Base-by-base conservation (phyloP, 495 filamentous ascomycete species). In the Aspergillus affinis region DNA sequence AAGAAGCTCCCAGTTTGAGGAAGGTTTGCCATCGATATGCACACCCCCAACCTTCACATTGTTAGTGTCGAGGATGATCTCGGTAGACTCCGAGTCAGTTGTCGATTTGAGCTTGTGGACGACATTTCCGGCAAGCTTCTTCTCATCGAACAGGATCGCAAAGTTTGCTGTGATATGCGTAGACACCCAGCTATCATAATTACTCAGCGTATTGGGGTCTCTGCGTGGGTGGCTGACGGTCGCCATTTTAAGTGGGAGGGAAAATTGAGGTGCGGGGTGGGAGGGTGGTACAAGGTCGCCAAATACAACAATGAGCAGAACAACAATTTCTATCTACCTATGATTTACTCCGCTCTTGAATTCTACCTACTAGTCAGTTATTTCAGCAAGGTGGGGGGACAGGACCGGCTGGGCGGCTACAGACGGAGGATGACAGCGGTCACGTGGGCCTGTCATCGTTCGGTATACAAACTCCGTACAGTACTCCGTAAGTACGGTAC, bases 191-290 rank as follows among this genome's bases (percentile, higher is more conserved):
- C 86, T 84, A 71, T 89, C 84, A 75, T 97, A 95, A 75, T 98
- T 98, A 68, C 90, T 89, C 18, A 94, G 78, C 26, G 93, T 96
- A 69, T 93, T 96, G 15, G 93, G 93, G 73, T 98, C 93, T 65
- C 89, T 84, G 58, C 74, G 66, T n/a, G 81, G 66, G 32, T 81
- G 75, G 75, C 84, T 87, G 52, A 68, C 78, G 54, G 73, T 77
- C 53, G 78, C 73, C 73, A 78, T 81, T 23, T 49, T 77, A 48
- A 48, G 23, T 36, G 36, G 30, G 48, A 20, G 29, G 30, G 26
- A 58, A 53, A 26, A n/a, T 53, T 8, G 57, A 30, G 45, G 50
- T 65, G 36, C 52, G 59, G 17, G 17, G 49, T 53, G 54, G 20
- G 48, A 17, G 55, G 47, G 49, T 51, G n/a, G 36, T 12, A 49